Base-by-base conservation (phyloP, 2,329 filamentous ascomycete species). In the Alternaria arborescens region DNA sequence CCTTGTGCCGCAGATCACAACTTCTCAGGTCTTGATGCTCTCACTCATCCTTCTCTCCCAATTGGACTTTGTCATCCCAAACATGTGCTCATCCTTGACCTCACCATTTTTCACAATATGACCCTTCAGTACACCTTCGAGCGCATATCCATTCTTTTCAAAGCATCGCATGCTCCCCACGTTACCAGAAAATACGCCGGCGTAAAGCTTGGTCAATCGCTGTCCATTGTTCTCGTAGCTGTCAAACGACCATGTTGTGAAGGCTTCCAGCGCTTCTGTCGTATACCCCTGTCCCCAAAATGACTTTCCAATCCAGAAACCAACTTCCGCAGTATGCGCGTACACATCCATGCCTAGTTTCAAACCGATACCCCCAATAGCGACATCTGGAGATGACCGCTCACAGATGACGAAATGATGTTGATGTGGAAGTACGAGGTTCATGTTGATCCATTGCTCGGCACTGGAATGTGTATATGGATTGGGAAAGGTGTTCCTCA, bases 261-360 rank as follows among this genome's bases (percentile, higher is more conserved):
- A 75, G 7, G 66, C 76, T 12, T 61, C 62, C n/a, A 79, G 55
- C 18, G 72, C 72, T 55, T 74, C 75, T 1, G 67, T 75, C 65
- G 71, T 74, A 30, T 77, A 66, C 3, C 76, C 76, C 43, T 66
- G 62, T 1, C 80, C 78, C 78, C 77, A 78, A 36, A 70, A 69
- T 30, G 62, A 60, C 54, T 79, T 76, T 16, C 72, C 75, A 11
- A 82, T 57, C 81, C 81, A 83, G 66, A 79, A 82, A 10, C 80
- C 80, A 1, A 82, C 50, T 58, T 81, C 78, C 1, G 76, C 80
- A 1, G 69, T 71, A 55, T 79, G 78, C 5, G 74, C 64, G 16
- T 74, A 69, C 16, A 79, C 67, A 56, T 81, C 79, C 32, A 41
- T 12, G n/a, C 70, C 73, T 42, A 72, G 73, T 55, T 71, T 77